A percentile compares a stretch with the other conserved stretches of the same genome.
Conservation (phyloP, 495 filamentous ascomycete genomes). For the Daldinia bambusicola region DNA sequence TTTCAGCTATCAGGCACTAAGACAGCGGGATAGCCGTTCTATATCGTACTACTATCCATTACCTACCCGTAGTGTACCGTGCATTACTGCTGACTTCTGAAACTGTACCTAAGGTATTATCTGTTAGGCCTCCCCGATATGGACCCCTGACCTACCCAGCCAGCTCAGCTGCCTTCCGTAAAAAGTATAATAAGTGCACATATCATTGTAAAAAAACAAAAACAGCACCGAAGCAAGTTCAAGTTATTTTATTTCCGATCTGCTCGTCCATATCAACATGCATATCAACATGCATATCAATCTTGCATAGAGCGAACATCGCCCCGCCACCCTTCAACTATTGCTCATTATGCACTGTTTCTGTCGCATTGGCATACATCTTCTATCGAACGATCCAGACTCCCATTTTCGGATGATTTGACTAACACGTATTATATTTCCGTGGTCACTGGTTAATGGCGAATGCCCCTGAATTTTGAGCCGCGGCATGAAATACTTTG, state of each 20-base stretch:
- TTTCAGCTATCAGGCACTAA: conserved; percentile 14
- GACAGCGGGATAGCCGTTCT: conserved; percentile 19
- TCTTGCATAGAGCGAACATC: background rate
- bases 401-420: background rate
- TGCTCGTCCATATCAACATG: too few species aligned
- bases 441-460: background rate
- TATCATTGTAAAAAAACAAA: too few species aligned
- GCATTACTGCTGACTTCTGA: background rate
- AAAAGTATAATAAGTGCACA: too few species aligned
- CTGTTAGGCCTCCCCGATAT: too few species aligned
- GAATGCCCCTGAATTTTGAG: background rate
- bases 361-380: background rate
- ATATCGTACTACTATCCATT: background rate
- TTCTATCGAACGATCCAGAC: background rate
- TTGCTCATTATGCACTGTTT: background rate
- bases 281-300: background rate
- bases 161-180: too few species aligned
- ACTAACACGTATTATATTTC: background rate
- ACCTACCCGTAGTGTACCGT: background rate
- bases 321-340: background rate
- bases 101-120: conserved; percentile 21
- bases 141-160: too few species aligned
- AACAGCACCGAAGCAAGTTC: too few species aligned
- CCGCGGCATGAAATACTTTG: too few species aligned
- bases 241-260: background rate